Conservation (phyloP, 768 basidiomycete species). For the Psilocybe cubensis region DNA sequence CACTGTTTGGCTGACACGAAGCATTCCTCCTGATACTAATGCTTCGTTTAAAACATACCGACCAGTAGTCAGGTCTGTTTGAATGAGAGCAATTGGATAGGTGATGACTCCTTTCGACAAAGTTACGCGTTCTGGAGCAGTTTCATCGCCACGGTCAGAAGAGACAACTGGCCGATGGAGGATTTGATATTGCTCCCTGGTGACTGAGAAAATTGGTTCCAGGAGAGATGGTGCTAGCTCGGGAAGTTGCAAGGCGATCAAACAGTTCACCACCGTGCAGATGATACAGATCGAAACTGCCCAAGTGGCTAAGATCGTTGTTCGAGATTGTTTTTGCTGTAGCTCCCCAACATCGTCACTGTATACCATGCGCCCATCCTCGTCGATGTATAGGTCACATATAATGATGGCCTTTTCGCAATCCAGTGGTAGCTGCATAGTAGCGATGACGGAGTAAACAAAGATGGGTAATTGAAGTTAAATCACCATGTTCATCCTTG, state of each 20-base stretch:
- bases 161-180: background rate
- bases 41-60: background rate
- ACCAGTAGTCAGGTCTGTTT: background rate
- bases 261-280: background rate
- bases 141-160: background rate
- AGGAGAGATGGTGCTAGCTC: background rate
- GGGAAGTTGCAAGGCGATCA: background rate
- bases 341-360: background rate
- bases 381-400: background rate
- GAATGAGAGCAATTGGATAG: background rate
- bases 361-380: background rate
- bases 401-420: background rate
- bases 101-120: background rate
- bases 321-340: background rate
- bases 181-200: background rate
- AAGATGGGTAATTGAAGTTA: too few species aligned
- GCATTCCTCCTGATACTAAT: background rate
- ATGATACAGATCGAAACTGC: slow-evolving; percentile 1
- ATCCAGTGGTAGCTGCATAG: background rate
- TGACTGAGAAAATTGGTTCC: background rate
- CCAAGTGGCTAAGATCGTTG: background rate
- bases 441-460: background rate
- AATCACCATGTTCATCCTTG: background rate
- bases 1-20: background rate
- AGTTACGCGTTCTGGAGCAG: background rate